phyloP scores from a whole-genome alignment of 345 rosid genomes.

The Rhodamnia rubescens region DNA sequence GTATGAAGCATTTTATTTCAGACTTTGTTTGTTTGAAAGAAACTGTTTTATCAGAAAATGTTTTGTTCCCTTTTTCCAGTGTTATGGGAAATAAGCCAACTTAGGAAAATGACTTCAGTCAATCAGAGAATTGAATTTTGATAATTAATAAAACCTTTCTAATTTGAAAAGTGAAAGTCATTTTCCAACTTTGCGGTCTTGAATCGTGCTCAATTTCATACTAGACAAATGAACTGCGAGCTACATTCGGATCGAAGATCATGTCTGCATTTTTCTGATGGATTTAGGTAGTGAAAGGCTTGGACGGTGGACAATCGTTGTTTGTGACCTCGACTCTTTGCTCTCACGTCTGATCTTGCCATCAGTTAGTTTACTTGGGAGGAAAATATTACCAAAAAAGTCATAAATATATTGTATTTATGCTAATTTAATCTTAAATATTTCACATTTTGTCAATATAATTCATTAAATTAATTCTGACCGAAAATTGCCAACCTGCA shows the following conservation, averaged over 20 bases:
- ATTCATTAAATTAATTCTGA: too few relatives aligned
- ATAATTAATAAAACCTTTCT: background rate
- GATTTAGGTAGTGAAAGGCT: conserved; percentile 41
- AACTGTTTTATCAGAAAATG: background rate
- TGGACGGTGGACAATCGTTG: too few relatives aligned
- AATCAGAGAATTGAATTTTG: background rate
- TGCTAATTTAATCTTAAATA: too few relatives aligned
- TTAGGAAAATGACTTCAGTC: background rate
- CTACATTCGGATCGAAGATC: conserved; percentile 47
- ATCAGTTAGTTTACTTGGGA: conserved; percentile 8
- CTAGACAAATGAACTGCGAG: conserved; percentile 61
- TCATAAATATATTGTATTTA: too few relatives aligned
- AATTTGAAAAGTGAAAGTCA: background rate
- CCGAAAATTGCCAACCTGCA: too few relatives aligned
- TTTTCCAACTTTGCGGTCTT: conserved; percentile 4
- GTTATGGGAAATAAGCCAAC: background rate
- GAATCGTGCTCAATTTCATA: conserved; percentile 52
- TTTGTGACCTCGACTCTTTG: background rate
- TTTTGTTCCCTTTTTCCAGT: background rate
- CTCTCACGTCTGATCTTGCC: background rate
- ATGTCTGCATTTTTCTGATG: conserved; percentile 30
- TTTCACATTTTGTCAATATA: too few relatives aligned
- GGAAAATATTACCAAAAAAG: too few relatives aligned
- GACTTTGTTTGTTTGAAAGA: background rate
- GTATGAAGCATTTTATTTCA: background rate